These are phyloP conservation scores for Penicillium angulare DNA, from an alignment of 495 filamentous ascomycete species.

Conservation along the genomic window DNA sequence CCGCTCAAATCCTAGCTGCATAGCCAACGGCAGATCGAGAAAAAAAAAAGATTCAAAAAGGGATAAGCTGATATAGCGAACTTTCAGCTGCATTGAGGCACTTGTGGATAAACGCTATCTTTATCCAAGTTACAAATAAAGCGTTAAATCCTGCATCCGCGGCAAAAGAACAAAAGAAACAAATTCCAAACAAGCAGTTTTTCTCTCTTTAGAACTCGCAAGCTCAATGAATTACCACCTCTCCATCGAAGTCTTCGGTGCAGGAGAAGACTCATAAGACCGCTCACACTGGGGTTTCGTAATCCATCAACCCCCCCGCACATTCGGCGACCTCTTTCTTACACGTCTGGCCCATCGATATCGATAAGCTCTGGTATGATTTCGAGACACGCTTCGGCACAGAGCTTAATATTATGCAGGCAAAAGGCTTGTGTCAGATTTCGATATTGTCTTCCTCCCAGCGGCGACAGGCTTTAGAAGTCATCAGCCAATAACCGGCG, in stretches of 20 bases:
- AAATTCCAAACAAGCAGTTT: background rate
- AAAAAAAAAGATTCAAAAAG: background rate
- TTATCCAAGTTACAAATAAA: no score
- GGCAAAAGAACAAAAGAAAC: no score
- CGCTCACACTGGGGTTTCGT: conserved; percentile 28
- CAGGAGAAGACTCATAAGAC: conserved; percentile 17
- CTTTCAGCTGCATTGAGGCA: no score
- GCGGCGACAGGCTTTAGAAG: conserved; percentile 14
- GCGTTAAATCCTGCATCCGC: no score
- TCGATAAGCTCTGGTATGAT: conserved; percentile 13
- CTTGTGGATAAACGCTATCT: no score
- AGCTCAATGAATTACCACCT: conserved; percentile 14
- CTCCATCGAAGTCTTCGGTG: conserved; percentile 22
- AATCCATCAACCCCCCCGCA: conserved; percentile 18
- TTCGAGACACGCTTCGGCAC: conserved; percentile 13
- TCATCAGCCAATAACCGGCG: conserved; percentile 16
- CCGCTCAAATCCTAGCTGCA: background rate
- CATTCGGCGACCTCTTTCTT: conserved; percentile 24
- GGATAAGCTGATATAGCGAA: no score
- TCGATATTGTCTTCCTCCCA: conserved; percentile 6
- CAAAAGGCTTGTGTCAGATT: conserved; percentile 13
- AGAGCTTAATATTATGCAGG: conserved; percentile 6
- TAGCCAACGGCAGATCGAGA: no score
- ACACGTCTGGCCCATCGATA: conserved; percentile 20
- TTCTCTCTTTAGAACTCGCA: background rate